phyloP scores from a whole-genome alignment of 306 rosid genomes.

The Mimosa bimucronata region DNA sequence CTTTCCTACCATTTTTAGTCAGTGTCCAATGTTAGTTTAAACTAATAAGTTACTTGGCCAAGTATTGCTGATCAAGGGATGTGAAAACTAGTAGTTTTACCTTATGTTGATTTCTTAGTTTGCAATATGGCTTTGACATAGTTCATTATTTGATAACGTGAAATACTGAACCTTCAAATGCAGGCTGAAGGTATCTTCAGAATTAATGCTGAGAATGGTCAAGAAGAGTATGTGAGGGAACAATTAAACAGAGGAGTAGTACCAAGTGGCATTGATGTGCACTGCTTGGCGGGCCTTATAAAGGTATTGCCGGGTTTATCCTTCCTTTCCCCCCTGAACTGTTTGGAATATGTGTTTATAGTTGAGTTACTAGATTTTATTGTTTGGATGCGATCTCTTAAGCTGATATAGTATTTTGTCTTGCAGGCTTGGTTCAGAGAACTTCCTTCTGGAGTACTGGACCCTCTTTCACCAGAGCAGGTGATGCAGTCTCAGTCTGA shows the following conservation, averaged over 20 bases:
- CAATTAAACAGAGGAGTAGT: conserved; percentile 68
- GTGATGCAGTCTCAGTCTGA: conserved; percentile 75
- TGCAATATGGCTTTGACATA: not conserved
- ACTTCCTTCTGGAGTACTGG: conserved; percentile 73
- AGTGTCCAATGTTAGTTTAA: not conserved
- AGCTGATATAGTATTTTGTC: conserved; percentile 13
- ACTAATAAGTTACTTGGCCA: not conserved
- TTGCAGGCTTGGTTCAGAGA: conserved; percentile 89
- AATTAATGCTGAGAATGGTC: conserved; percentile 80
- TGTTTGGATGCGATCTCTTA: not conserved
- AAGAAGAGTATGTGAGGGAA: conserved; percentile 80
- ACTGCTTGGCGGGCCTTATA: conserved; percentile 76
- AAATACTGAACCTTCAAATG: conserved; percentile 32
- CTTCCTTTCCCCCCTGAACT: not conserved
- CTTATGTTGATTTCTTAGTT: not conserved
- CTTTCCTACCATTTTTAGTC: conserved; percentile 1
- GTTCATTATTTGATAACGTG: conserved; percentile 33
- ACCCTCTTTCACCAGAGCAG: conserved; percentile 79
- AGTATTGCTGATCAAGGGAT: not conserved
- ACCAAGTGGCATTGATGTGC: conserved; percentile 64
- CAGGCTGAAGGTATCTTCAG: conserved; percentile 89
- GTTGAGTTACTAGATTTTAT: not conserved
- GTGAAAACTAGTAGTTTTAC: not conserved
- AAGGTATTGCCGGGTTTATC: conserved; percentile 49
- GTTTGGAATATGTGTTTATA: not conserved